These are phyloP conservation scores for Hypsizygus ulmarius DNA, from an alignment of 1,284 basidiomycete species.

Conservation along the genomic window DNA sequence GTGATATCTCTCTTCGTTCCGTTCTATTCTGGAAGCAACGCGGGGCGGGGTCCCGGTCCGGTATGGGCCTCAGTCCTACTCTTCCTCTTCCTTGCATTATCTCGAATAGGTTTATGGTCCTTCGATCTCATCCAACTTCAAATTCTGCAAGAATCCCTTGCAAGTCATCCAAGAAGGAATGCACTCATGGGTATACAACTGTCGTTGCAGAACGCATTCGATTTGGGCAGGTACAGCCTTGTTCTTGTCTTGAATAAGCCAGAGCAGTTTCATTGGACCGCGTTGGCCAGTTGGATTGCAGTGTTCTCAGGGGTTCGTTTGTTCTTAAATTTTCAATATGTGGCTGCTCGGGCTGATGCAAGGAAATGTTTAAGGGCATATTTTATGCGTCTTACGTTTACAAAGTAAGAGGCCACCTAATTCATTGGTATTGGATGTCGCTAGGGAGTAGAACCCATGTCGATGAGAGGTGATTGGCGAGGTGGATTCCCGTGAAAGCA, in stretches of 20 bases:
- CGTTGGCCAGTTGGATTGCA: too few species aligned
- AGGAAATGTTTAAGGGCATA: too few species aligned
- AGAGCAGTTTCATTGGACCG: too few species aligned
- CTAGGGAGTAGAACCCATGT: too few species aligned
- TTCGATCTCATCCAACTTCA: conserved; percentile 52
- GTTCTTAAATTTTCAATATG: too few species aligned
- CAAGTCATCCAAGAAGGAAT: conserved; percentile 41
- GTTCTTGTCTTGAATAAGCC: not conserved
- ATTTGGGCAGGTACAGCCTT: conserved; percentile 22
- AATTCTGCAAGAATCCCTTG: conserved; percentile 43
- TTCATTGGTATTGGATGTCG: too few species aligned
- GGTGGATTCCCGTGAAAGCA: too few species aligned
- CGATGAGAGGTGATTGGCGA: too few species aligned
- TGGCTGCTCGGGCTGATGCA: too few species aligned
- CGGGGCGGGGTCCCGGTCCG: conserved; percentile 15
- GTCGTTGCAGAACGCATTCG: conserved; percentile 27
- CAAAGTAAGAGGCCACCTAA: too few species aligned
- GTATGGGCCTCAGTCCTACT: conserved; percentile 37
- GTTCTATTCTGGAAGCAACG: conserved; percentile 25
- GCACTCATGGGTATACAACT: conserved; percentile 33
- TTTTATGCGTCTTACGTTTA: too few species aligned
- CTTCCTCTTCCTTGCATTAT: conserved; percentile 47
- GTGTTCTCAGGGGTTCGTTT: too few species aligned
- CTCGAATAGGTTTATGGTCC: conserved; percentile 49
- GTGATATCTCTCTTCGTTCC: conserved; percentile 36